Conservation (phyloP, 768 basidiomycete genomes). For the Grammothele lineata region DNA sequence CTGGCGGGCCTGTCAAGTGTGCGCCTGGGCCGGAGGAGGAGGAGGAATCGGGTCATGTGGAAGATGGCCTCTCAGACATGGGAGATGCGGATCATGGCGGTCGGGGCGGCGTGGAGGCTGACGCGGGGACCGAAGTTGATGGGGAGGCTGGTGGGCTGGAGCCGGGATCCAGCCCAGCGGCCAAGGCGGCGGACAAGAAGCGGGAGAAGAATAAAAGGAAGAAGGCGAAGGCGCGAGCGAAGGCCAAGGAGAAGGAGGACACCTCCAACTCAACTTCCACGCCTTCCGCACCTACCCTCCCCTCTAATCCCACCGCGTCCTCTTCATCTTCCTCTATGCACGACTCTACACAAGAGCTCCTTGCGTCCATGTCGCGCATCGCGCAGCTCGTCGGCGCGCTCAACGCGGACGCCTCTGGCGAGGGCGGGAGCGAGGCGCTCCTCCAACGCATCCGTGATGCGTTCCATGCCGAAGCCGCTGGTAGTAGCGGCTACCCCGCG, state of each 20-base stretch:
- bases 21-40: constrained; percentile 11
- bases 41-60: not conserved
- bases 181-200: not conserved
- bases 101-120: not conserved
- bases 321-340: too few species aligned
- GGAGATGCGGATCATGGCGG: not conserved
- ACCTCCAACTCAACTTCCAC: not conserved
- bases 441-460: constrained; percentile 8
- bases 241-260: constrained; percentile 7
- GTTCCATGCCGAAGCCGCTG: not conserved
- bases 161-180: not conserved
- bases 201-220: constrained; percentile 8
- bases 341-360: constrained; percentile 13
- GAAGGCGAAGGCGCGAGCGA: constrained; percentile 6
- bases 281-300: not conserved
- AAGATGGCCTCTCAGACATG: not conserved
- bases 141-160: too few species aligned
- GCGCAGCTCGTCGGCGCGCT: constrained; percentile 10
- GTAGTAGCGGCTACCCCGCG: not conserved
- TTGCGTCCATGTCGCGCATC: constrained; percentile 15
- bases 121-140: too few species aligned
- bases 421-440: not conserved
- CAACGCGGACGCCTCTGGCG: constrained; percentile 2
- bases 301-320: too few species aligned
- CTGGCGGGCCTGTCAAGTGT: too few species aligned